Conservation (phyloP, 176 grass and related monocot genomes). For the Alopecurus myosuroides region DNA sequence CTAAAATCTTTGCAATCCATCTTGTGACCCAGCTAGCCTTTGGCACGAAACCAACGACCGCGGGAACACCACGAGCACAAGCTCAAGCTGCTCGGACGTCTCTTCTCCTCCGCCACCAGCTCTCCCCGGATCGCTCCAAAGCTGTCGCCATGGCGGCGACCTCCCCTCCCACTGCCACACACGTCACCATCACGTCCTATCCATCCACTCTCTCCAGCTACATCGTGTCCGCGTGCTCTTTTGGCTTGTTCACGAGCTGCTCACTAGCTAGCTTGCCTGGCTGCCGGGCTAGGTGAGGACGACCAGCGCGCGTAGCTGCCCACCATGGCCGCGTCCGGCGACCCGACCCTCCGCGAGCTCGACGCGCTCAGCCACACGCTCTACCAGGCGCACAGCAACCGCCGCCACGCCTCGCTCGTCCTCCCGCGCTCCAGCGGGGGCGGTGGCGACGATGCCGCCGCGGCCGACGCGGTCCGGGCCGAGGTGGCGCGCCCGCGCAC, state of each 20-base stretch:
- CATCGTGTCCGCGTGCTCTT: not conserved
- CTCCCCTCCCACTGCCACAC: conserved; percentile 34
- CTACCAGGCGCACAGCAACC: conserved; percentile 71
- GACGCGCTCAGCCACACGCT: conserved; percentile 84
- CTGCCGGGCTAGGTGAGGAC: not conserved
- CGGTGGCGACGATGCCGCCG: not conserved
- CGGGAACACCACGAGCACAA: conserved; percentile 19
- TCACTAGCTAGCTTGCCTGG: not conserved
- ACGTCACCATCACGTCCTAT: conserved; percentile 22
- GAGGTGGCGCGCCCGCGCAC: conserved; percentile 22
- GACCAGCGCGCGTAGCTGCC: not conserved
- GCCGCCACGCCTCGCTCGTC: conserved; percentile 63
- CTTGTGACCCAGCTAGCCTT: not conserved
- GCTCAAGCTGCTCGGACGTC: not conserved
- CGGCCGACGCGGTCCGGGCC: not conserved
- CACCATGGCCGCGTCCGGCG: conserved; percentile 55
- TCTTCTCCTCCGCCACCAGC: conserved; percentile 37
- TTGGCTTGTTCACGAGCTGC: not conserved
- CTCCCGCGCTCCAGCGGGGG: conserved; percentile 39
- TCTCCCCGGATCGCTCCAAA: conserved; percentile 47
- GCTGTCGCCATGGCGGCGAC: conserved; percentile 34
- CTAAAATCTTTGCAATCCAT: not conserved
- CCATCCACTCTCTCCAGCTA: not conserved
- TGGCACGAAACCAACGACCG: conserved; percentile 39
- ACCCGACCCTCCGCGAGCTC: conserved; percentile 72